Evolutionary conservation across 441 rosid species (phyloP).

Genomic region (Codiaeum variegatum): DNA sequence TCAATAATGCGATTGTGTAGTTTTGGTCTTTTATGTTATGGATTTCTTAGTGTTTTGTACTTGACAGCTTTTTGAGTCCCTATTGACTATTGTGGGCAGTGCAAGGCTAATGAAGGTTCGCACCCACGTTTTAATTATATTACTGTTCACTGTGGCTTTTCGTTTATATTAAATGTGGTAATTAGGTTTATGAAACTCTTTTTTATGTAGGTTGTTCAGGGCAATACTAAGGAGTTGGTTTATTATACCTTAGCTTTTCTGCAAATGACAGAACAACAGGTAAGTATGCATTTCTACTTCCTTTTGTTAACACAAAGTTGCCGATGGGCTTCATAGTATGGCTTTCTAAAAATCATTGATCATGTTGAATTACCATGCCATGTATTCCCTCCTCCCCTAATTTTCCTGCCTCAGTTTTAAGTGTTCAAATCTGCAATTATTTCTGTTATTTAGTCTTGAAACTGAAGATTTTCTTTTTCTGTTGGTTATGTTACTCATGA

Average conservation of each 20-base stretch:
- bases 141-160: slow-evolving; percentile 7
- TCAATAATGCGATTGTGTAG: slow-evolving; percentile 12
- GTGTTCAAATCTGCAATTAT: background rate
- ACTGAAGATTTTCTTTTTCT: background rate
- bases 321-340: background rate
- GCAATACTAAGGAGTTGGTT: slow-evolving; percentile 69
- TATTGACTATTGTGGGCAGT: slow-evolving; percentile 75
- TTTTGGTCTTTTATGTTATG: slow-evolving; percentile 15
- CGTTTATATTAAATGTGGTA: background rate
- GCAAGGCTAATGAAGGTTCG: slow-evolving; percentile 67
- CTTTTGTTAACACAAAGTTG: background rate
- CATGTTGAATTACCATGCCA: background rate
- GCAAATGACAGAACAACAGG: slow-evolving; percentile 94
- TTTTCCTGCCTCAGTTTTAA: background rate
- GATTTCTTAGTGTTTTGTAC: slow-evolving; percentile 28
- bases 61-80: slow-evolving; percentile 83
- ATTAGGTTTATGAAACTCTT: slow-evolving; percentile 13
- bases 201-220: slow-evolving; percentile 46
- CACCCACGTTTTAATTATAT: slow-evolving; percentile 18
- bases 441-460: background rate
- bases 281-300: slow-evolving; percentile 22
- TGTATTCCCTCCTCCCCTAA: background rate
- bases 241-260: slow-evolving; percentile 78
- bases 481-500: background rate
- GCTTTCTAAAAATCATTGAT: background rate